phyloP scores from a whole-genome alignment of 495 filamentous ascomycete species.

The Penicillium salamii region DNA sequence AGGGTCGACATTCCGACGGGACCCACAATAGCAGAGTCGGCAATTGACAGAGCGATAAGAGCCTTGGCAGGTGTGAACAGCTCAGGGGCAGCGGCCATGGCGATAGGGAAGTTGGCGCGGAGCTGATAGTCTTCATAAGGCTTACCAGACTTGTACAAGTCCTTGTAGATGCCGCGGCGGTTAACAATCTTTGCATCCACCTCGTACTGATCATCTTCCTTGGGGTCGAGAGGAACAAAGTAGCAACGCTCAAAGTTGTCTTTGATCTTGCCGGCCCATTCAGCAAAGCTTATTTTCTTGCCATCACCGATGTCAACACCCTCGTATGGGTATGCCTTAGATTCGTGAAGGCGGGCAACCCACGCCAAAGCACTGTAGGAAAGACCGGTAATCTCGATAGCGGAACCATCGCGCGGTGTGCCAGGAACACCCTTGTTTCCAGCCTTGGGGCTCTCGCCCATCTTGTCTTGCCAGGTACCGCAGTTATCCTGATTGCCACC shows the following conservation, averaged over 20 bases:
- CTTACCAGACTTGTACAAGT: constrained; percentile 87
- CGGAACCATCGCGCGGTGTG: constrained; percentile 91
- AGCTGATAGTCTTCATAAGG: constrained; percentile 98
- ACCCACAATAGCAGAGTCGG: constrained; percentile 75
- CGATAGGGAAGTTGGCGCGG: constrained; percentile 89
- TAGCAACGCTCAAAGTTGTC: constrained; percentile 86
- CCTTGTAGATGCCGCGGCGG: constrained; percentile 95
- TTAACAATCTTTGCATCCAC: constrained; percentile 77
- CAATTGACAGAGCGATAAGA: constrained; percentile 70
- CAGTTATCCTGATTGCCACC: constrained; percentile 94
- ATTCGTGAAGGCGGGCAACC: constrained; percentile 62
- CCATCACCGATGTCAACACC: constrained; percentile 61
- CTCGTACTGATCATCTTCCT: constrained; percentile 72
- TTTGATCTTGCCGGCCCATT: constrained; percentile 82
- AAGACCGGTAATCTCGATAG: constrained; percentile 91
- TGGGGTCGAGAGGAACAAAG: constrained; percentile 68
- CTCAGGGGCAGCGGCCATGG: constrained; percentile 89
- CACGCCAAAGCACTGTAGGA: constrained; percentile 85
- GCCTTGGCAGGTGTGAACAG: constrained; percentile 79
- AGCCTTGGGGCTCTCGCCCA: constrained; percentile 94
- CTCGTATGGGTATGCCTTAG: constrained; percentile 65
- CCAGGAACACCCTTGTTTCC: constrained; percentile 93
- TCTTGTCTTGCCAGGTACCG: constrained; percentile 99
- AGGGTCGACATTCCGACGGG: constrained; percentile 95
- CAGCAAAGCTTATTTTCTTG: constrained; percentile 64